Evolutionary conservation across 2,329 filamentous ascomycete genomes (phyloP), one percentile per base, ranked within the genome.

Genomic region (Aureobasidium sp.): DNA sequence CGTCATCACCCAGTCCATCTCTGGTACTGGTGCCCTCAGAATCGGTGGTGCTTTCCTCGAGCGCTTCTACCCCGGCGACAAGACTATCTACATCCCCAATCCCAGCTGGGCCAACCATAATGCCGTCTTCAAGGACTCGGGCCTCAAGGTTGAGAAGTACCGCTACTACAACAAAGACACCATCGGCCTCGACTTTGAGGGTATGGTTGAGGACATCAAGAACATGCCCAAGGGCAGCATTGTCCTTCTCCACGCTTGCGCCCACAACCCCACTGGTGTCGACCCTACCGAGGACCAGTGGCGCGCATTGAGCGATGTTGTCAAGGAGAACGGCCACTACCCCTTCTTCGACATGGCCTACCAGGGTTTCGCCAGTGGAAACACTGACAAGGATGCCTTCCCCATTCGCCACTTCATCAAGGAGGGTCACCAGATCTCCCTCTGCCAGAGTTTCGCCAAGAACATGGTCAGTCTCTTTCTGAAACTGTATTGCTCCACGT

Each of bases 331-430:
- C 75, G 86, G 83, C 56, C 93, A 97, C 83, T 96, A 88, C 76
- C 87, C 91, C 70, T 97, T 99, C 85, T 99, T 97, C 80, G 93
- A 97, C 78, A 97, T 97, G 92, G 93, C 93, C 67, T 99, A 99
- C 83, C 93, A 99, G 80, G 93, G 93, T 70, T 97, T 99, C 73
- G 93, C 93, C 70, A 94, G 88, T 67, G 93, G 93, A 69, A 85
- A 96, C 78, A 94, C 90, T 67, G 85, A 95, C 81, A 87, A 87
- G 77, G 93, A 99, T 75, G 94, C 94, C 66, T 97, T 93, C 74
- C 90, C 94, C 64, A 84, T 97, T 68, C 87, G 94, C 68, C 83
- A 97, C 82, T 99, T 99, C 76, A 86, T 97, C 75, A 84, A 91
- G 79, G 81, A 97, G 79, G 93, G 93, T 70, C 91, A 96, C 81